Evolutionary conservation across 371 early-diverging fungal species (phyloP).

Genomic region (Mortierella sp.): DNA sequence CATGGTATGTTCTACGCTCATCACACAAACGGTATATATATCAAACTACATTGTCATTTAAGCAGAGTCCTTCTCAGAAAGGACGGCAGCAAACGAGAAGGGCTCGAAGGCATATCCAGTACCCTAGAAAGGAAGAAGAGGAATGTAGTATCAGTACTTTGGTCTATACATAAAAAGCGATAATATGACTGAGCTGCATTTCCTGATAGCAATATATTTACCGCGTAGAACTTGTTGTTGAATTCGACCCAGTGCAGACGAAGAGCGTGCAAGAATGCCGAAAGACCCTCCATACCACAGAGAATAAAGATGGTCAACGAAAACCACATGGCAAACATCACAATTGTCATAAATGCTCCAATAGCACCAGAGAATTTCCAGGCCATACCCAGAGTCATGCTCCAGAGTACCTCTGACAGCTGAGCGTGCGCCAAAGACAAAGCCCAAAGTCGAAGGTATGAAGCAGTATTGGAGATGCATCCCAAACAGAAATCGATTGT

Average conservation of each 20-base stretch:
- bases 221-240: slow-evolving; percentile 98
- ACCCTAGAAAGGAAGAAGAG: slow-evolving; percentile 58
- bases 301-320: slow-evolving; percentile 85
- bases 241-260: slow-evolving; percentile 99
- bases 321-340: slow-evolving; percentile 89
- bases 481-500: slow-evolving; percentile 99
- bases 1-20: too few species aligned
- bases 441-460: slow-evolving; percentile 99
- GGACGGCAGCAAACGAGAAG: slow-evolving; percentile 70
- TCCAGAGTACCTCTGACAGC: slow-evolving; percentile 98
- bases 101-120: slow-evolving; percentile 88
- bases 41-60: too few species aligned
- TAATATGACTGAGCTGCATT: neutral
- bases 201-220: slow-evolving; percentile 65
- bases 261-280: slow-evolving; percentile 99
- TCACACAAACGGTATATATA: too few species aligned
- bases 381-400: slow-evolving; percentile 89
- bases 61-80: slow-evolving; percentile 21
- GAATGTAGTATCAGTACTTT: neutral
- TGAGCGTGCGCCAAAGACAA: slow-evolving; percentile 99
- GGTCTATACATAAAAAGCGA: neutral
- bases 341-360: slow-evolving; percentile 64
- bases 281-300: slow-evolving; percentile 98
- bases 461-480: slow-evolving; percentile 99
- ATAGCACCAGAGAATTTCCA: slow-evolving; percentile 67